Evolutionary conservation across 805 yeast genomes (phyloP).

Genomic region (Kodamaea laetipori): DNA sequence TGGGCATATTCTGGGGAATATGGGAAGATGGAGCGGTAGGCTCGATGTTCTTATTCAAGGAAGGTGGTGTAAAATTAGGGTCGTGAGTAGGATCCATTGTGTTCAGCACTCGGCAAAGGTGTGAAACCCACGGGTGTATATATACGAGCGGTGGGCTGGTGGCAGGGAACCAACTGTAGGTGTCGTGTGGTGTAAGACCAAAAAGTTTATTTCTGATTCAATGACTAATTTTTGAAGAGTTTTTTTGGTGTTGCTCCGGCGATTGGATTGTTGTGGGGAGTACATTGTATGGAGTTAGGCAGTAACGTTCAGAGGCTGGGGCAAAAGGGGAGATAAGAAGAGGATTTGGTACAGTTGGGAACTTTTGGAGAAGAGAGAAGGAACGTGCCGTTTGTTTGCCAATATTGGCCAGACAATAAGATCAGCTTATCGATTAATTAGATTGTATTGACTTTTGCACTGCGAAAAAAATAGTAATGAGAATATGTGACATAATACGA

Average conservation of each 20-base stretch:
- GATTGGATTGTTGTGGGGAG: constrained; percentile 2
- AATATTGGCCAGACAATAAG: too few species aligned
- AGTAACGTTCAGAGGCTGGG: background rate
- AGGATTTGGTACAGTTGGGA: background rate
- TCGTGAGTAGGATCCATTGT: constrained; percentile 91
- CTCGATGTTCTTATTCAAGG: constrained; percentile 58
- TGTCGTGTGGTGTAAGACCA: constrained; percentile 5
- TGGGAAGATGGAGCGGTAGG: constrained; percentile 68
- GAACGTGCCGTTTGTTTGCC: too few species aligned
- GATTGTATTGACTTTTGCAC: too few species aligned
- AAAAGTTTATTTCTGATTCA: background rate
- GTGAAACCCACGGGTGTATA: constrained; percentile 1
- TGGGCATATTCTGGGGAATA: constrained; percentile 76
- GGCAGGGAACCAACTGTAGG: background rate
- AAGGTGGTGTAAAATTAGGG: constrained; percentile 87
- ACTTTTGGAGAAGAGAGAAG: background rate
- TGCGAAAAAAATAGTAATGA: too few species aligned
- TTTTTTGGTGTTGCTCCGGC: background rate
- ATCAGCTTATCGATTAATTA: too few species aligned
- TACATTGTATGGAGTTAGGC: background rate
- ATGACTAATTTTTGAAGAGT: constrained; percentile 1
- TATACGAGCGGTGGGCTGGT: background rate
- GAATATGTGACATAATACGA: too few species aligned
- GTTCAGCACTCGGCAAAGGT: background rate
- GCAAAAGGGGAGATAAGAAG: background rate